Conservation (phyloP, 1,284 basidiomycete species). For the Sanghuangporus sanghuang region DNA sequence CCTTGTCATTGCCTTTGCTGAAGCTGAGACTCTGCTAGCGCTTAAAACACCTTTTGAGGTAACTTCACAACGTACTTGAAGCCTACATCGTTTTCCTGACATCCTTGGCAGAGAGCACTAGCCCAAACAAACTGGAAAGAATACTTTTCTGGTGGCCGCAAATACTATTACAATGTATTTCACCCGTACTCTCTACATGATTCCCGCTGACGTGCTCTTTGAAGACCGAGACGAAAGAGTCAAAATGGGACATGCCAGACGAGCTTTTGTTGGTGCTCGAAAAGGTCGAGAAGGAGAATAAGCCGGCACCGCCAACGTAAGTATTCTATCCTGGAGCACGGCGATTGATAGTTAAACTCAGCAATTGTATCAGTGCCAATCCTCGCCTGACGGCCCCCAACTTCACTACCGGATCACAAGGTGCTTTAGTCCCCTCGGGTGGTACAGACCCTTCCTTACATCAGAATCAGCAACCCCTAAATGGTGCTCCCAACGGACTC, state of each 20-base stretch:
- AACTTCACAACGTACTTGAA: neutral
- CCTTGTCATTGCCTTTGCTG: neutral
- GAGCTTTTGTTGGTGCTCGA: constrained; percentile 78
- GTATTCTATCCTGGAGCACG: neutral
- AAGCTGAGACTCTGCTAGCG: constrained; percentile 36
- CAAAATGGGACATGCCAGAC: constrained; percentile 95
- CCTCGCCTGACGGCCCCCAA: constrained; percentile 13
- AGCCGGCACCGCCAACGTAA: constrained; percentile 26
- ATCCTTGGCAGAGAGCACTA: constrained; percentile 11
- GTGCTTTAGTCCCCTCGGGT: constrained; percentile 15
- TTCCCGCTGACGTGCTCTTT: neutral
- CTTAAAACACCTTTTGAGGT: constrained; percentile 81
- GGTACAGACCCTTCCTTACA: constrained; percentile 12
- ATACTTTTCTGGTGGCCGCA: constrained; percentile 82
- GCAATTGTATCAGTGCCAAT: constrained; percentile 1
- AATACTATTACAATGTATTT: constrained; percentile 88
- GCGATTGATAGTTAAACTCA: neutral
- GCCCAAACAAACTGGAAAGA: constrained; percentile 66
- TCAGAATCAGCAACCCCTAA: constrained; percentile 11
- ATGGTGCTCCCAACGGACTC: constrained; percentile 12
- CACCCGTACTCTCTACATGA: neutral
- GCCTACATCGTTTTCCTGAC: neutral
- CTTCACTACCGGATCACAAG: constrained; percentile 14
- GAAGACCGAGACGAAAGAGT: constrained; percentile 72
- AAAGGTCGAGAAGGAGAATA: constrained; percentile 74